Base-by-base conservation (phyloP, 768 basidiomycete species). In the Sistotremastrum niveocremeum region DNA sequence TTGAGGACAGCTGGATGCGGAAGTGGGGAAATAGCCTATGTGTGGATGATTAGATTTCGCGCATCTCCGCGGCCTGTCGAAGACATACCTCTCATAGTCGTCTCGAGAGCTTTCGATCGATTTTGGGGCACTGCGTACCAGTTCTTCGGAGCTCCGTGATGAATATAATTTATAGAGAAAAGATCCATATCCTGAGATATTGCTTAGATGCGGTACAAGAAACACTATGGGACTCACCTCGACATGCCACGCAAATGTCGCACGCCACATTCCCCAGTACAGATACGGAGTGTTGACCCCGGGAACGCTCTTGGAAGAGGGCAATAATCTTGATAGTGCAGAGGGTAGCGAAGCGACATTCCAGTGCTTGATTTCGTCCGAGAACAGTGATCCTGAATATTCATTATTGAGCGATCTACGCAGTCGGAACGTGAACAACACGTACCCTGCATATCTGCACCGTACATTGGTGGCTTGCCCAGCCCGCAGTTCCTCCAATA, bases 191-290 rank as follows among this genome's bases (percentile, higher is more conserved):
- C 95, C 62, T 20, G 20, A 20, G 20, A 20, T 20, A 20, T 20
- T 20, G 20, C 20, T 20, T 20, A 20, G 20, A 20, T 20, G 20
- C 20, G 20, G 20, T 20, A 20, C 20, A 20, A 20, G 20, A 20
- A 20, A 20, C 20, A 20, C 20, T 20, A 20, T 20, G 20, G 20
- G 20, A 20, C 20, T 20, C 20, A 20, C 20, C 20, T 99, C 95
- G 41, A 99, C 95, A 56, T 99, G 95, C 94, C 95, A 99, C 0
- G 91, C 88, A 63, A 98, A 98, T 0, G 90, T 90, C 28, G 94
- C 94, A 43, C 91, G 73, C 95, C 95, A 99, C 93, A 97, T 98
- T 52, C 95, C 95, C 60, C 93, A 98, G 63, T 98, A 98, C 2
- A 98, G 74, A 60, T 98, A 98, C 0, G 94, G 94, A 3, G 90